These are phyloP conservation scores for Tuber microsphaerosporum DNA, from an alignment of 495 filamentous ascomycete species.

Conservation along the genomic window DNA sequence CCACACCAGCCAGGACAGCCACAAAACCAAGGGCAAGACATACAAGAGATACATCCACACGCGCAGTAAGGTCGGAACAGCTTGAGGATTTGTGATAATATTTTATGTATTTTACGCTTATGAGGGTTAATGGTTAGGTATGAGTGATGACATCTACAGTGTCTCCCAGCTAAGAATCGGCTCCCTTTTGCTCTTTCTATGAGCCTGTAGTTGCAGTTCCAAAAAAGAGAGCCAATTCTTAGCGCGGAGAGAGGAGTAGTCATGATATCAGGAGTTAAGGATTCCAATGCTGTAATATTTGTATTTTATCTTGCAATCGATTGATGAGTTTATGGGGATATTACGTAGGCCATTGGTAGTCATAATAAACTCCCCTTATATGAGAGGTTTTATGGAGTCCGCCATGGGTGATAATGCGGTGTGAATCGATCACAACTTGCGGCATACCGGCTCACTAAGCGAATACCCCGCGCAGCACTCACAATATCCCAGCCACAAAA, in stretches of 20 bases:
- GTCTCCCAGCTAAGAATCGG: too few relatives aligned
- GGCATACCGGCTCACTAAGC: background rate
- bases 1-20: background rate
- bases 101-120: background rate
- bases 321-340: background rate
- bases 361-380: too few relatives aligned
- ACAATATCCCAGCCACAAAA: background rate
- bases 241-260: background rate
- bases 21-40: background rate
- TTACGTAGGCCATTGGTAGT: background rate
- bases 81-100: background rate
- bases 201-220: too few relatives aligned
- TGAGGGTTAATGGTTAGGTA: background rate
- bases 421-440: background rate
- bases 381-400: too few relatives aligned
- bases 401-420: background rate
- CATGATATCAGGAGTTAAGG: background rate
- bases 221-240: too few relatives aligned
- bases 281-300: background rate
- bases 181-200: too few relatives aligned
- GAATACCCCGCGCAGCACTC: background rate
- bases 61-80: background rate
- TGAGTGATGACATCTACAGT: background rate
- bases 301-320: background rate
- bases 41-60: background rate